Evolutionary conservation across 371 early-diverging fungal species (phyloP), one percentile per base, ranked within the genome.

Genomic region (Circinella umbellata): DNA sequence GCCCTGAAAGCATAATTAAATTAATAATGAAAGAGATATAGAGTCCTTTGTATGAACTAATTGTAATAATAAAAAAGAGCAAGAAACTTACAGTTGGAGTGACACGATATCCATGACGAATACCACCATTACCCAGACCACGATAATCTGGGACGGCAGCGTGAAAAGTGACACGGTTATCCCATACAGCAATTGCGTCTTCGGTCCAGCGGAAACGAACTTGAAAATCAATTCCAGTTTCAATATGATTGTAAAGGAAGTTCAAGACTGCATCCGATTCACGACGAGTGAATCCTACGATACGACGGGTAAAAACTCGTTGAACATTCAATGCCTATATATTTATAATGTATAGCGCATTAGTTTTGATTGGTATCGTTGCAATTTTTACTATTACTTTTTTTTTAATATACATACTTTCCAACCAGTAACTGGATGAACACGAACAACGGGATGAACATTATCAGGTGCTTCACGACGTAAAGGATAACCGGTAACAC

Each of bases 351-450:
- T 42, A 42, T 42, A 27, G 2, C 27, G 27, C 2, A 27, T 27
- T 27, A 27, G 27, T 27, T 27, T 27, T 27, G 27, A 27, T 27
- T 27, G 27, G 27, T 27, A 27, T 27, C 27, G 2, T 27, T 27
- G 27, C 2, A 27, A 27, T 42, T 42, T 11, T 42, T 42, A 42
- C 3, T 42, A 42, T 42, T 42, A 42, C 1, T 42, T 42, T 42
- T 42, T 42, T 42, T 3, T 42, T 42, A 42, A 42, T 9, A 9
- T 42, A 42, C 42, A 42, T 42, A 42, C 70, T 71, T 90, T 90
- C 85, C 87, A 86, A 35, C 87, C 86, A 15, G 92, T 90, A 20
- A 91, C 85, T 27, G 90, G 90, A 73, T 91, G 88, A 13, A 90
- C 61, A 27, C 91, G 87, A 27, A 91, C 71, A 0, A 90, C 77